These are phyloP conservation scores for Trichoderma brevicompactum DNA, from an alignment of 2,329 filamentous ascomycete genomes.

Conservation along the genomic window DNA sequence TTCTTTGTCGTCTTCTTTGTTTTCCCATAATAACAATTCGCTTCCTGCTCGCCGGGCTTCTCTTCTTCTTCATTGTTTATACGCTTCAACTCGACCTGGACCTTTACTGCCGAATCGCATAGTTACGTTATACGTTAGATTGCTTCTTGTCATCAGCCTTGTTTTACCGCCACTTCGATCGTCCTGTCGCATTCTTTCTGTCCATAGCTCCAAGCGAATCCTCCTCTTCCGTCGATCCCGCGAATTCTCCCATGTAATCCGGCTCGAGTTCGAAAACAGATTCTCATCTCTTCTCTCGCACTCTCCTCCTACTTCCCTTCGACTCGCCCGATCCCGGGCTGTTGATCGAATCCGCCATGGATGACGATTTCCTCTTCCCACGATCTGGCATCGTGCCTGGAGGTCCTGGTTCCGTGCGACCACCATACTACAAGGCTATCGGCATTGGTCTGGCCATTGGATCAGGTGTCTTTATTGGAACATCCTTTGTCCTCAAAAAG, in stretches of 20 bases:
- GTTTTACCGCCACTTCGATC: slow-evolving; percentile 23
- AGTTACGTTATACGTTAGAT: not conserved
- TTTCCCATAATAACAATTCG: not conserved
- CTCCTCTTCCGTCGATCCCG: slow-evolving; percentile 14
- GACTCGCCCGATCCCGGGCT: not conserved
- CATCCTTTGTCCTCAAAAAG: slow-evolving; percentile 96
- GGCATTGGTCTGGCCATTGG: slow-evolving; percentile 84
- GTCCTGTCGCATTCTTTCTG: slow-evolving; percentile 1
- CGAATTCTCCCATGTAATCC: slow-evolving; percentile 18
- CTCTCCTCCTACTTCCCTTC: not conserved
- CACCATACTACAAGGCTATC: slow-evolving; percentile 75
- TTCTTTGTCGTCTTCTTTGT: not conserved
- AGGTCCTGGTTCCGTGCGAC: slow-evolving; percentile 41
- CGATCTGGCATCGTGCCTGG: slow-evolving; percentile 27
- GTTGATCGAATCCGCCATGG: slow-evolving; percentile 24
- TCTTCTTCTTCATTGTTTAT: not conserved
- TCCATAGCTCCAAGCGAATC: slow-evolving; percentile 8
- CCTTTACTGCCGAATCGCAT: not conserved
- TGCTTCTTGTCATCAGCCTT: not conserved
- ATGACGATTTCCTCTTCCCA: slow-evolving; percentile 23
- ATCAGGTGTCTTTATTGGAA: slow-evolving; percentile 90
- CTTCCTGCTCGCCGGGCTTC: not conserved
- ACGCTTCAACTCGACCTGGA: not conserved
- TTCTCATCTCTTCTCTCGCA: not conserved
- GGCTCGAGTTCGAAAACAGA: slow-evolving; percentile 16